A percentile compares a stretch with the other conserved stretches of the same genome.
phyloP scores from a whole-genome alignment of 139 green algal genomes.

The Bryopsis sp. region DNA sequence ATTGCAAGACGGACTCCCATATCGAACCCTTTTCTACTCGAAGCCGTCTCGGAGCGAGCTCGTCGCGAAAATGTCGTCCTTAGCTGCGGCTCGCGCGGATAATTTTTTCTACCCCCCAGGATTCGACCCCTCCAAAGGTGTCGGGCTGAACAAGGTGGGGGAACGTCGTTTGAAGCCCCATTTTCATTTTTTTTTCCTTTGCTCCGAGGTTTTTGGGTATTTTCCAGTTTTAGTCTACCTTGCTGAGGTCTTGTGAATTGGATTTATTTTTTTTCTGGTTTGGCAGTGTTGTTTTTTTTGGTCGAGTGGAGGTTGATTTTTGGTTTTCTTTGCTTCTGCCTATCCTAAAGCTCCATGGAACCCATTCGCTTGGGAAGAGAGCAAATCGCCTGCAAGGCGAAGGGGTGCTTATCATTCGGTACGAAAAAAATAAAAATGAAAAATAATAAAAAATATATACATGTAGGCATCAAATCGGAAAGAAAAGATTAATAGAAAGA shows the following conservation, averaged over 20 bases:
- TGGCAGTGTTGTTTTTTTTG: neutral
- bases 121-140: constrained; percentile 73
- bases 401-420: constrained; percentile 89
- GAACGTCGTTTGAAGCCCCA: neutral
- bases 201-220: too few species aligned
- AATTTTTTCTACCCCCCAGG: constrained; percentile 89
- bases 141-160: constrained; percentile 57
- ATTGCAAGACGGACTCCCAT: too few species aligned
- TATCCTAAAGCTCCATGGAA: constrained; percentile 44
- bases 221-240: too few species aligned
- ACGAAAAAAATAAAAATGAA: neutral
- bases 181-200: too few species aligned
- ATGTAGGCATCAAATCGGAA: too few species aligned
- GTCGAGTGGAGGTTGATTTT: neutral
- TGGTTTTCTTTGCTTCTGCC: neutral
- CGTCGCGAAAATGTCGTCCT: constrained; percentile 38
- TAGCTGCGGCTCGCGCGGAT: constrained; percentile 74
- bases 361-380: constrained; percentile 73
- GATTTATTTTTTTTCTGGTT: neutral
- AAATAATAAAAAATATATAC: constrained; percentile 1
- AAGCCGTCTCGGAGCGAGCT: too few species aligned
- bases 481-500: too few species aligned
- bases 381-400: constrained; percentile 67
- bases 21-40: too few species aligned
- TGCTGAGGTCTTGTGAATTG: neutral